Conservation (phyloP, 495 filamentous ascomycete genomes). For the Penicillium bialowiezense region DNA sequence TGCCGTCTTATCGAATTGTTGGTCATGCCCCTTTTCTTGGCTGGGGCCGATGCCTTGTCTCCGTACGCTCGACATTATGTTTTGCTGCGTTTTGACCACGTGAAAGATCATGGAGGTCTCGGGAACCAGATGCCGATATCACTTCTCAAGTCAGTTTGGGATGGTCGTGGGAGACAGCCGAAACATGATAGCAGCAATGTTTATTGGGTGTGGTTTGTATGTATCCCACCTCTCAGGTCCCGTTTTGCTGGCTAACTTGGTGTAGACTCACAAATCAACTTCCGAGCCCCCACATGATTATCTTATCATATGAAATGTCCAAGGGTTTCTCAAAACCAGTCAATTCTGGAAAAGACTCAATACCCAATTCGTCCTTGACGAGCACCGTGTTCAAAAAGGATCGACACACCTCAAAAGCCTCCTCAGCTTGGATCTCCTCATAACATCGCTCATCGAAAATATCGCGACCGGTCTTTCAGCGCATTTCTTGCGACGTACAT, state of each 20-base stretch:
- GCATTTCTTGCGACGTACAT: too few species aligned
- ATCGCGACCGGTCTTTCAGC: too few species aligned
- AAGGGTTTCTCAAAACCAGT: too few species aligned
- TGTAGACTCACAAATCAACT: constrained; percentile 17
- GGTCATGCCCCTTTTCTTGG: constrained; percentile 38
- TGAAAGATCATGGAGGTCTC: constrained; percentile 31
- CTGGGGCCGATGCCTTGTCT: constrained; percentile 32
- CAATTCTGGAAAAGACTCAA: too few species aligned
- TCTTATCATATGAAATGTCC: constrained; percentile 26
- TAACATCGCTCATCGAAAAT: too few species aligned
- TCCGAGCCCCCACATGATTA: constrained; percentile 23
- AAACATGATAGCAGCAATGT: constrained; percentile 28
- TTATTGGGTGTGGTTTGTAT: constrained; percentile 37
- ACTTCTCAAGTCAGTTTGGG: constrained; percentile 34
- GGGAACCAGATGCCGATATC: constrained; percentile 24
- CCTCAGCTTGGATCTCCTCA: too few species aligned
- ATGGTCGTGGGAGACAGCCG: constrained; percentile 25
- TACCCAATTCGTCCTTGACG: too few species aligned
- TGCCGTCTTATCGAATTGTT: constrained; percentile 29
- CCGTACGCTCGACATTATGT: constrained; percentile 35
- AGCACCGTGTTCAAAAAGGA: too few species aligned
- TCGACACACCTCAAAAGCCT: too few species aligned
- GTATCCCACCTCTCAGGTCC: constrained; percentile 3
- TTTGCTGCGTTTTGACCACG: constrained; percentile 24
- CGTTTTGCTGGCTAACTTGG: constrained; percentile 2